Evolutionary conservation across 805 yeast genomes (phyloP).

Genomic region (Candida odintsovae): DNA sequence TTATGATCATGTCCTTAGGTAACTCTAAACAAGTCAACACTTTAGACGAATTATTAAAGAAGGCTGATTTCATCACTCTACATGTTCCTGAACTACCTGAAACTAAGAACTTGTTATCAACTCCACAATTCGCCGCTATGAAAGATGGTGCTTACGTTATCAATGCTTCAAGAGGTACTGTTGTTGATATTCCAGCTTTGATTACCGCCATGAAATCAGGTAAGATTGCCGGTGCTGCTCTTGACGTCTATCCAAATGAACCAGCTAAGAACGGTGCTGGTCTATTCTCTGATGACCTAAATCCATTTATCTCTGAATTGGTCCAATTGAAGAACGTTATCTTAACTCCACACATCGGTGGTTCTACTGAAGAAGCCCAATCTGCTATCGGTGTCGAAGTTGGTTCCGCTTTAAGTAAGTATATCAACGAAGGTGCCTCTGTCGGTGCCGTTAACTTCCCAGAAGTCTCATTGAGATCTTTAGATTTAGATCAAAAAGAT

Average conservation of each 20-base stretch:
- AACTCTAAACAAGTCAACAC: constrained; percentile 90
- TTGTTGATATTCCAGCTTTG: constrained; percentile 91
- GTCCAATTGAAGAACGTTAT: constrained; percentile 80
- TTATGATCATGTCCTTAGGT: constrained; percentile 94
- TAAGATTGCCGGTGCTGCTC: constrained; percentile 93
- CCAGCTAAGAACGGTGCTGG: constrained; percentile 95
- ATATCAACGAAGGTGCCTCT: constrained; percentile 93
- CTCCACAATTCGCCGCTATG: constrained; percentile 93
- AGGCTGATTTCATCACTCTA: constrained; percentile 83
- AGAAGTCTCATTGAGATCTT: constrained; percentile 85
- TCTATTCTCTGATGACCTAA: constrained; percentile 65
- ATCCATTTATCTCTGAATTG: constrained; percentile 80
- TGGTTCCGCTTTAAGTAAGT: constrained; percentile 75
- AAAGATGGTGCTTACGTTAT: constrained; percentile 91
- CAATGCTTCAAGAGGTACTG: constrained; percentile 97
- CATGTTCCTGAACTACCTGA: constrained; percentile 96
- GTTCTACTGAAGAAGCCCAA: constrained; percentile 99
- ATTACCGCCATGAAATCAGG: constrained; percentile 88
- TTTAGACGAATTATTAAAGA: constrained; percentile 71
- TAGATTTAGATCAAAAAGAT: constrained; percentile 80
- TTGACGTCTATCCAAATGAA: constrained; percentile 95
- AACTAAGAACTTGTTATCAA: constrained; percentile 82
- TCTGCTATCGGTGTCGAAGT: constrained; percentile 96
- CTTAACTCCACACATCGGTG: constrained; percentile 97
- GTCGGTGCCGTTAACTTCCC: constrained; percentile 98